Percentiles rank a stretch among this genome's conserved stretches.
These are phyloP conservation scores for Phytophthora capsici DNA, from an alignment of 352 stramenopile species.

Conservation along the genomic window DNA sequence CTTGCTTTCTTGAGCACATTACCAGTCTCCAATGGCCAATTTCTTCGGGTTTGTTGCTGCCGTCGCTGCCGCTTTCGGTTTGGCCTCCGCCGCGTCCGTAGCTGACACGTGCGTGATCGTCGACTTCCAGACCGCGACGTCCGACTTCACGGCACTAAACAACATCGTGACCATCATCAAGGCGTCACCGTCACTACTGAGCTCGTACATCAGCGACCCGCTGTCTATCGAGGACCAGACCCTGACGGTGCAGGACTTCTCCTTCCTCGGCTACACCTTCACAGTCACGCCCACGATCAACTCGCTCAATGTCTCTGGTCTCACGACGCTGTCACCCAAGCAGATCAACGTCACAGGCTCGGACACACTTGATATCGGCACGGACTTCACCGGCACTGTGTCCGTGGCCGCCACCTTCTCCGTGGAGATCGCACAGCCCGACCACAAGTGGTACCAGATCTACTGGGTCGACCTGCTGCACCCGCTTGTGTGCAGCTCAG, in stretches of 20 bases:
- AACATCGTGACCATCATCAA: conserved; percentile 51
- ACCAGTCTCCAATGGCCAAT: conserved; percentile 30
- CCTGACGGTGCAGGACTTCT: conserved; percentile 52
- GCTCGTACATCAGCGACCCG: conserved; percentile 48
- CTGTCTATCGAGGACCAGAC: conserved; percentile 45
- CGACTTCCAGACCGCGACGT: conserved; percentile 49
- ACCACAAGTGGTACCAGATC: conserved; percentile 71
- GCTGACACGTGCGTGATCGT: conserved; percentile 46
- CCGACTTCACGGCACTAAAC: conserved; percentile 59
- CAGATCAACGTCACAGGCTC: conserved; percentile 51
- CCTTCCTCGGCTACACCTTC: conserved; percentile 59
- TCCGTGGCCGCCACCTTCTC: conserved; percentile 42
- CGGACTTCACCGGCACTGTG: conserved; percentile 52
- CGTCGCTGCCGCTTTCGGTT: conserved; percentile 14
- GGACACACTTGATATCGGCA: conserved; percentile 47
- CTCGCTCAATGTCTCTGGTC: conserved; percentile 47
- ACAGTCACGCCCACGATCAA: conserved; percentile 59
- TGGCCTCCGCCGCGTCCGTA: conserved; percentile 26
- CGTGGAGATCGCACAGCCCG: conserved; percentile 56
- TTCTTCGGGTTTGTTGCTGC: conserved; percentile 23
- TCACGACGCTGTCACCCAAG: conserved; percentile 52
- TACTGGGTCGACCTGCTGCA: conserved; percentile 59
- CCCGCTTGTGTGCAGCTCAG: conserved; percentile 39
- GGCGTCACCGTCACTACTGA: conserved; percentile 39
- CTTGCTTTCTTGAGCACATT: conserved; percentile 35